phyloP scores from a whole-genome alignment of 495 filamentous ascomycete species.

The Xylaria flabelliformis region DNA sequence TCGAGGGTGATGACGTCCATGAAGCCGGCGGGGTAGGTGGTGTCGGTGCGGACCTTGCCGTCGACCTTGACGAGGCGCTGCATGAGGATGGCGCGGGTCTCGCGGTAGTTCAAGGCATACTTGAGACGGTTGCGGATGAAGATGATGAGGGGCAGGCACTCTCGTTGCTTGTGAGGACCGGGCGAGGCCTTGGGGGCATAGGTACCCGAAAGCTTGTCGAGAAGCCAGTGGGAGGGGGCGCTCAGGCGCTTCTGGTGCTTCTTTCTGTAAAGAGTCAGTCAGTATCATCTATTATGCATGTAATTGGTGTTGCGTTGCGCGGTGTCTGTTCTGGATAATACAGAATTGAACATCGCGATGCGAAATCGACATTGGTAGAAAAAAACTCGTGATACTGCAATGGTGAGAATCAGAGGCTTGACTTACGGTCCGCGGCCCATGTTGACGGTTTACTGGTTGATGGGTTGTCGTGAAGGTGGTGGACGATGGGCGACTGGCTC shows the following conservation, averaged over 20 bases:
- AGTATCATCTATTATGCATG: conserved; percentile 18
- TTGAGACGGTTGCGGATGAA: conserved; percentile 99
- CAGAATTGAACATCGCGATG: background rate
- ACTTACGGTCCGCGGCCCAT: conserved; percentile 62
- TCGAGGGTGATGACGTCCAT: conserved; percentile 99
- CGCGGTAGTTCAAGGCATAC: conserved; percentile 98
- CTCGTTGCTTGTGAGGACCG: conserved; percentile 98
- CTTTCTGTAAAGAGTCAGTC: conserved; percentile 65
- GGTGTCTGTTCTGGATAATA: background rate
- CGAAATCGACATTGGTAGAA: background rate
- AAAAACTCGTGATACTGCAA: background rate
- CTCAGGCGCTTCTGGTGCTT: conserved; percentile 99
- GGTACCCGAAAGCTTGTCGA: conserved; percentile 98
- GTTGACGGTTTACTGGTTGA: conserved; percentile 42
- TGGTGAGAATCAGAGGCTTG: background rate
- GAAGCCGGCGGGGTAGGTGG: conserved; percentile 96
- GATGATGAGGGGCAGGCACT: conserved; percentile 98
- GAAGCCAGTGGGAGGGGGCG: conserved; percentile 98
- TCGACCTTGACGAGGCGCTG: conserved; percentile 99
- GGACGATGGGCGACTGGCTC: conserved; percentile 26
- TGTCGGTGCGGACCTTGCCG: conserved; percentile 98
- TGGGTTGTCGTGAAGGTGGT: conserved; percentile 32
- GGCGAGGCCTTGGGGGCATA: conserved; percentile 95
- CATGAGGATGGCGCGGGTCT: conserved; percentile 98
- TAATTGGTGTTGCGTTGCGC: background rate